Conservation (phyloP, 306 rosid genomes). For the Lathyrus sativus region DNA sequence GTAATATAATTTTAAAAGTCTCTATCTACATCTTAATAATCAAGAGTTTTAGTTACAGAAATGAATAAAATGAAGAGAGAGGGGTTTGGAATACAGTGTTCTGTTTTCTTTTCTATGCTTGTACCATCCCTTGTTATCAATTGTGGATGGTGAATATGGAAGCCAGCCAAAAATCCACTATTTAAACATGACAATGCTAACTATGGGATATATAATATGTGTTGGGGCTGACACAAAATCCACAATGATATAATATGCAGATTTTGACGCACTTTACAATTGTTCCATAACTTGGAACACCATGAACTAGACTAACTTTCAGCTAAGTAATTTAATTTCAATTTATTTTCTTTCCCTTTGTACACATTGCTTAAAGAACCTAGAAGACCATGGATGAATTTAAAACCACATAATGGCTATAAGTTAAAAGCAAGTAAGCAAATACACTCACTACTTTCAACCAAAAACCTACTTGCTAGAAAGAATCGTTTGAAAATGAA, state of each 20-base stretch:
- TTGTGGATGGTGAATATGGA: no score
- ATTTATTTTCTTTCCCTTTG: neutral
- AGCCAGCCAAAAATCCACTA: no score
- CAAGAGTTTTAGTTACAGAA: neutral
- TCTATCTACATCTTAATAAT: constrained; percentile 6
- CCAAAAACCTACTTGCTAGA: constrained; percentile 10
- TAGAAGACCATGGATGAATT: constrained; percentile 21
- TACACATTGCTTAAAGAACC: constrained; percentile 13
- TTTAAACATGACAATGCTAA: no score
- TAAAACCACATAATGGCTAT: constrained; percentile 15
- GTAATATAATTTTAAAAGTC: neutral
- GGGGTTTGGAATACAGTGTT: neutral
- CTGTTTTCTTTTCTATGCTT: neutral
- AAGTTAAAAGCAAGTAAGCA: constrained; percentile 2
- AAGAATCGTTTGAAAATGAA: constrained; percentile 38
- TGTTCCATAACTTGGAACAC: constrained; percentile 28
- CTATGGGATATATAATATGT: no score
- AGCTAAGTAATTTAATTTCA: constrained; percentile 6
- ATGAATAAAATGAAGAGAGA: neutral
- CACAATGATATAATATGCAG: no score
- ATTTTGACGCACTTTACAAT: no score
- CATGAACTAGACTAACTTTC: constrained; percentile 20
- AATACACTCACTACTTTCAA: constrained; percentile 10
- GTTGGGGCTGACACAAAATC: no score
- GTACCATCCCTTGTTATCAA: no score